Percentiles rank a stretch among this genome's conserved stretches.
These are phyloP conservation scores for Fusarium euwallaceae DNA, from an alignment of 2,329 filamentous ascomycete genomes.

Conservation along the genomic window DNA sequence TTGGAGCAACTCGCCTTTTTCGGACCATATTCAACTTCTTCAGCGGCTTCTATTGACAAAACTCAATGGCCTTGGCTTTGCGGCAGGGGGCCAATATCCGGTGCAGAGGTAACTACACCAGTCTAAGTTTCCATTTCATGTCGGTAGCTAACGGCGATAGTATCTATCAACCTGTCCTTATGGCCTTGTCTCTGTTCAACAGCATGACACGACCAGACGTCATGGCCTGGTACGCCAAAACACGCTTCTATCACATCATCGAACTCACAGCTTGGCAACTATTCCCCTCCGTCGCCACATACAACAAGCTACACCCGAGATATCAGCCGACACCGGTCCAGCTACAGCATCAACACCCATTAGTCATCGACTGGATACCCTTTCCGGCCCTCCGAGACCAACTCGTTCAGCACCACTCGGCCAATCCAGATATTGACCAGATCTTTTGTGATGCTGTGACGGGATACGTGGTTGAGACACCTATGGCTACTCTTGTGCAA, in stretches of 20 bases:
- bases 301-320: conserved; percentile 43
- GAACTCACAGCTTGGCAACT: conserved; percentile 52
- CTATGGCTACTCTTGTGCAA: conserved; percentile 46
- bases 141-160: conserved; percentile 8
- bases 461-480: conserved; percentile 49
- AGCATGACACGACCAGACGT: conserved; percentile 52
- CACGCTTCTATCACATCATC: conserved; percentile 51
- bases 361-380: conserved; percentile 50
- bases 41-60: conserved; percentile 45
- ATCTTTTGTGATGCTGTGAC: conserved; percentile 52
- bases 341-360: conserved; percentile 42
- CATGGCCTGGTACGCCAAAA: conserved; percentile 57
- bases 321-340: conserved; percentile 48
- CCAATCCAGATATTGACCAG: conserved; percentile 49
- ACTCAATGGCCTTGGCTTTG: conserved; percentile 29
- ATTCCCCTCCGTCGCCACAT: conserved; percentile 46
- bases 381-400: conserved; percentile 48
- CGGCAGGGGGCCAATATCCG: conserved; percentile 24
- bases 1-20: conserved; percentile 49
- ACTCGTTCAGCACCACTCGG: conserved; percentile 48
- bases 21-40: conserved; percentile 48
- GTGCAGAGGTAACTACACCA: conserved; percentile 23
- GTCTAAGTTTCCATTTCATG: not conserved
- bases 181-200: conserved; percentile 52
- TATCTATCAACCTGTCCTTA: conserved; percentile 48